Evolutionary conservation across 192 early-diverging fungal genomes (phyloP).

Genomic region (Coemansia interrupta): DNA sequence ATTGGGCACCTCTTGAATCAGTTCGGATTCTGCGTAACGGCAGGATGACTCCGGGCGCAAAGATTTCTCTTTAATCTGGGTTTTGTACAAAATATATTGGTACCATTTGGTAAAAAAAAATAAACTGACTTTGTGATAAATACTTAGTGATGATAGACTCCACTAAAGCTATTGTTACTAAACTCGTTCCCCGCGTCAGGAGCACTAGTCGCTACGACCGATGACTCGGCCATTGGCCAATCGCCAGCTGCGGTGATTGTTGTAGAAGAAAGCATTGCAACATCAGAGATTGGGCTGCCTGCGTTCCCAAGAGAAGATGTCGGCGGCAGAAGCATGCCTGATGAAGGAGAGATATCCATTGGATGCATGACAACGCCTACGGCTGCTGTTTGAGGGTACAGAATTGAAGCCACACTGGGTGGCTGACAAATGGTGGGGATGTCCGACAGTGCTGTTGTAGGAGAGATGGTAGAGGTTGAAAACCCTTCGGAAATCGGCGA

Average conservation of each 20-base stretch:
- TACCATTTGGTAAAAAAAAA: neutral
- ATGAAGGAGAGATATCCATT: neutral
- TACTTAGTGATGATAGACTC: no score
- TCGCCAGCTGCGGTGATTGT: neutral
- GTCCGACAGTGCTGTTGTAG: no score
- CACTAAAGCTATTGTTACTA: neutral
- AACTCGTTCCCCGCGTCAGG: neutral
- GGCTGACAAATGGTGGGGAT: no score
- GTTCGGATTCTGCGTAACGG: conserved; percentile 46
- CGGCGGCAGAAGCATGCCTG: neutral
- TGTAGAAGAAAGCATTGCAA: neutral
- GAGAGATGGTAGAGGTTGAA: no score
- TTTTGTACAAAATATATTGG: neutral
- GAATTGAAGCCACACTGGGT: no score
- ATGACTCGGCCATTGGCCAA: neutral
- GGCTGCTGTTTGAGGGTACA: no score
- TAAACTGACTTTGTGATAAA: neutral
- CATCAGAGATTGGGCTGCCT: neutral
- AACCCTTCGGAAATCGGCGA: no score
- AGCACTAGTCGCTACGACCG: no score
- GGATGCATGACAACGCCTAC: no score
- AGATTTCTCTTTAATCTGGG: conserved; percentile 12
- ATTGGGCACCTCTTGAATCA: conserved; percentile 41
- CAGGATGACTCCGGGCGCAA: conserved; percentile 38
- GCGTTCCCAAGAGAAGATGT: neutral